Evolutionary conservation across 83 land plant species (phyloP), one percentile per base, ranked within the genome.

Genomic region (Diphasiastrum complanatum): DNA sequence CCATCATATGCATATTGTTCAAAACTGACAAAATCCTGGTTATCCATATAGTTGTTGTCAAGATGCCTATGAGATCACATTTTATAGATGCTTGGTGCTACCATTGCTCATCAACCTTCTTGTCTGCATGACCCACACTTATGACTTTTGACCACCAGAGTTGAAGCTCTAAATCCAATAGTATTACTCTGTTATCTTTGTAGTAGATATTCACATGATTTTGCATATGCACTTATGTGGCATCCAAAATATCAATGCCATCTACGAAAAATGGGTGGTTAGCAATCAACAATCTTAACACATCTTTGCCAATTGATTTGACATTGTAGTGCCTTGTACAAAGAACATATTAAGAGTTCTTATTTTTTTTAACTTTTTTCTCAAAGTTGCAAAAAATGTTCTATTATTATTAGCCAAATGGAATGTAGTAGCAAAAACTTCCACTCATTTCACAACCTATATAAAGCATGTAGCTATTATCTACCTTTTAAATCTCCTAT

Each of bases 1-100:
- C 85, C 85, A 10, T 64, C 87, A 60, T 71, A 89, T 53, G 70
- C 59, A 52, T 80, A 89, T 59, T 81, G 83, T 10, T 90, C 91
- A 47, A 85, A 85, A 66, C 85, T 85, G 22, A 85, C 84, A 0
- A 86, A 86, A 6, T 86, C 95, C 58, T 89, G 86, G 47, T 63
- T 11, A 79, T 71, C 96, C 91, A 89, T 5, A 77, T 75, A 22
- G 83, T 80, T 28, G 84, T 85, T 35, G 80, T 82, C 38, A 84
- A 26, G 23, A 71, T 72, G 0, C 59, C 48, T n/a, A 60, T 43
- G 1, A 89, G 76, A 34, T 59, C 57, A 3, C 68, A 61, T 14
- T 45, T 66, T 2, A 80, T 69, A 45, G 72, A 41, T 33, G 83
- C 46, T 1, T 33, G 26, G 5, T 82, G 80, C 95, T 86, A 89